A percentile compares a stretch with the other conserved stretches of the same genome.
Evolutionary conservation across 1,284 basidiomycete species (phyloP).

Genomic region (Irpex lacteus): DNA sequence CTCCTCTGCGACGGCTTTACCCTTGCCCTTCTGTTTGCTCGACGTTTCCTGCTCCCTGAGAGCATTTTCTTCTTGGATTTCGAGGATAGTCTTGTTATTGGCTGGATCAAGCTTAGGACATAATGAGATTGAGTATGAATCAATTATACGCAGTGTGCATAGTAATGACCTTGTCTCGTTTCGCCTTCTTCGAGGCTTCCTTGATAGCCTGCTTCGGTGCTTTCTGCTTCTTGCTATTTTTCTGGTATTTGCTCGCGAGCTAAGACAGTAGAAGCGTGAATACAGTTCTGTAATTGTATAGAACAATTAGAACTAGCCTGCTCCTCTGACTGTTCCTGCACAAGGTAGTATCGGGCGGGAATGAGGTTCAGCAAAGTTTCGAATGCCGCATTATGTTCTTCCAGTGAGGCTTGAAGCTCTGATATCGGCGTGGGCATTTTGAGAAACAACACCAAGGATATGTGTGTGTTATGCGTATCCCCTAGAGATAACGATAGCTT

Average conservation of each 20-base stretch:
- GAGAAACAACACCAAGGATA: background rate
- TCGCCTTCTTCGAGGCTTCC: slow-evolving; percentile 83
- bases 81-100: slow-evolving; percentile 80
- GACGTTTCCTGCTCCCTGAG: slow-evolving; percentile 29
- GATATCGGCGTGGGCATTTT: slow-evolving; percentile 49
- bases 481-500: background rate
- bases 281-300: background rate
- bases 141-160: background rate
- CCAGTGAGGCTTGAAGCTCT: slow-evolving; percentile 65
- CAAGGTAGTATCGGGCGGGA: slow-evolving; percentile 84
- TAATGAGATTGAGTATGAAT: background rate
- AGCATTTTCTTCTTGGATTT: slow-evolving; percentile 61
- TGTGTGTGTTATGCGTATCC: background rate
- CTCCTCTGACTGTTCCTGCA: slow-evolving; percentile 66
- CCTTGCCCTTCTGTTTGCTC: slow-evolving; percentile 42
- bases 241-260: slow-evolving; percentile 77
- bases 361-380: slow-evolving; percentile 80
- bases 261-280: slow-evolving; percentile 17
- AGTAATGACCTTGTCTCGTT: slow-evolving; percentile 70
- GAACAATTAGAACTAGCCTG: slow-evolving; percentile 40
- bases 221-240: slow-evolving; percentile 85
- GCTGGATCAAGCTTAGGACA: slow-evolving; percentile 82
- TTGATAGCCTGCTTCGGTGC: slow-evolving; percentile 82
- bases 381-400: slow-evolving; percentile 82
- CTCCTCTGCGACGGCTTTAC: slow-evolving; percentile 40